Evolutionary conservation across 2,329 filamentous ascomycete genomes (phyloP).

Genomic region (Lecanicillium sp.): DNA sequence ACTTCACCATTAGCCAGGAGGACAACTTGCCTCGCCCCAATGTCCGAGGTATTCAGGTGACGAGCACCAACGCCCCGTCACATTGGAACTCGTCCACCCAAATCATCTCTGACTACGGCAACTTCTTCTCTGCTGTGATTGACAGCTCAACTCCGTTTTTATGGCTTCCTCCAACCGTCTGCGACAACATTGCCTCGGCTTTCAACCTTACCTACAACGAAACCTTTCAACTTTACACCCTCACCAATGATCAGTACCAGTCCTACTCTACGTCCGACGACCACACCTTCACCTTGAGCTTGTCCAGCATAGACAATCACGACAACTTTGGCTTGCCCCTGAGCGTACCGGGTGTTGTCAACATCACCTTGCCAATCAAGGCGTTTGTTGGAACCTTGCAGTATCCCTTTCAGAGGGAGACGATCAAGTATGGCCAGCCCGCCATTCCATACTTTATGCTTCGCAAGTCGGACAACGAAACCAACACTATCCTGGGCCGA

Average conservation of each 20-base stretch:
- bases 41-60: conserved; percentile 48
- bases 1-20: conserved; percentile 49
- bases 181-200: conserved; percentile 54
- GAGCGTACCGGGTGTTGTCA: conserved; percentile 42
- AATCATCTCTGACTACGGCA: conserved; percentile 35
- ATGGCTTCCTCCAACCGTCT: conserved; percentile 53
- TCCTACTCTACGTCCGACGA: conserved; percentile 34
- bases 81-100: conserved; percentile 32
- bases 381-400: conserved; percentile 43
- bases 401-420: conserved; percentile 38
- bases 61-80: conserved; percentile 17
- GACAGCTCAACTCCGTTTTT: conserved; percentile 59
- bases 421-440: conserved; percentile 35
- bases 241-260: conserved; percentile 49
- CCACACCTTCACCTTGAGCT: conserved; percentile 48
- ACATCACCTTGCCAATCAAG: conserved; percentile 45
- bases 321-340: conserved; percentile 44
- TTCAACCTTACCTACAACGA: conserved; percentile 60
- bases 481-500: conserved; percentile 55
- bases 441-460: conserved; percentile 59
- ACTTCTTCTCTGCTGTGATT: conserved; percentile 45
- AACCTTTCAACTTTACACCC: conserved; percentile 55
- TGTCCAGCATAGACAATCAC: conserved; percentile 47
- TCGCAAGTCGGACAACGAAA: conserved; percentile 43
- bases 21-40: conserved; percentile 51